Evolutionary conservation across 1,139 yeast species (phyloP), one percentile per base, ranked within the genome.

Genomic region (Arxiozyma bovina): DNA sequence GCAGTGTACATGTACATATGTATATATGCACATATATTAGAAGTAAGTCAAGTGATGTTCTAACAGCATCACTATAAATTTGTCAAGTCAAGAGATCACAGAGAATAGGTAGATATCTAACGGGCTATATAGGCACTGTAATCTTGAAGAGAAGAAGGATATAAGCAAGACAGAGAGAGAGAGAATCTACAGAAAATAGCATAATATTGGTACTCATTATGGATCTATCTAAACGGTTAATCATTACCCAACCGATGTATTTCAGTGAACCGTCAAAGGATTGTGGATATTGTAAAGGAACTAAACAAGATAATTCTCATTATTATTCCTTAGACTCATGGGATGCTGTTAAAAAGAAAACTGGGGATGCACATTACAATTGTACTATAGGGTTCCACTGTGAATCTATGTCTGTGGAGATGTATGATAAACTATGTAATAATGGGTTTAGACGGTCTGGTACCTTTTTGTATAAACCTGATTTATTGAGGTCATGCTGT

Each of bases 381-480:
- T 63, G 67, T 43, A 65, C 82, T 9, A 69, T 83, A 21, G 89
- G 89, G 0, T 69, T 78, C 48, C 73, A 73, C 18, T 72, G 76
- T 1, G 77, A 78, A 53, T 67, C 66, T 38, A 76, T 83, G 74
- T 63, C 82, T 0, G 71, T 80, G 15, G 65, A 65, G 23, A 77
- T 77, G 34, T 89, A 89, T 63, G 91, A 87, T 61, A 66, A 65
- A 41, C 67, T 87, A 59, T 79, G 90, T 58, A 84, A 87, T 61
- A 73, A 76, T 61, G 96, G 96, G 1, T 89, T 79, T 66, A 79
- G 96, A 66, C 72, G 98, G 52, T 85, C 94, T 40, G 97, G 97
- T 0, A 66, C 69, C 1, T 87, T 81, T 60, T 62, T 88, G 7
- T 90, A 90, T 66, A 85, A 84, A 63, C 83, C 87, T 0, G 96